Evolutionary conservation across 163 green algal genomes (phyloP).

Genomic region (Scenedesmus sp.): DNA sequence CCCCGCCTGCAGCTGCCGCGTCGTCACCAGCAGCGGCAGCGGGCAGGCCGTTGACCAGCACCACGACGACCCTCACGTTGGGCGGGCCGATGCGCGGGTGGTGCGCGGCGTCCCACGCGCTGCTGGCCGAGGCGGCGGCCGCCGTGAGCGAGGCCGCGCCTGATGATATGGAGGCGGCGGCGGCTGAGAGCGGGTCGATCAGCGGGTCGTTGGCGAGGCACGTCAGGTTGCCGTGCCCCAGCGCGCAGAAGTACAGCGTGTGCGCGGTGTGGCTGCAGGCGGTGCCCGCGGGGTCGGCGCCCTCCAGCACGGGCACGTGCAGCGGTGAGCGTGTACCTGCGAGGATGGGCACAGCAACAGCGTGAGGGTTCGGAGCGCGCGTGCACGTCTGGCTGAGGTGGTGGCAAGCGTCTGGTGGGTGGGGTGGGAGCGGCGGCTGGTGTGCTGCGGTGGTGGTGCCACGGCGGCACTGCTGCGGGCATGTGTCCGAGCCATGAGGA

Average conservation of each 20-base stretch:
- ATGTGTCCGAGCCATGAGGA: no score
- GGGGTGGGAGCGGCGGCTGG: no score
- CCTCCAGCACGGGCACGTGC: background rate
- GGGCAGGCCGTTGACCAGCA: slow-evolving; percentile 45
- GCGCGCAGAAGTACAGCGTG: slow-evolving; percentile 39
- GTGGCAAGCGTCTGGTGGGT: no score
- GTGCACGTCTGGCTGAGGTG: background rate
- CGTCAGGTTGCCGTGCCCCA: slow-evolving; percentile 40
- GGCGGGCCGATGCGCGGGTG: background rate
- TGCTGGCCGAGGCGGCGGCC: background rate
- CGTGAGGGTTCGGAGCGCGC: background rate
- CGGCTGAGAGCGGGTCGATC: background rate
- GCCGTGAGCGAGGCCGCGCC: background rate
- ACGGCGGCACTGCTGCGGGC: no score
- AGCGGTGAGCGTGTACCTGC: slow-evolving; percentile 49
- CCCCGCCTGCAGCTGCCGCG: background rate
- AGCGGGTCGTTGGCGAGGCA: slow-evolving; percentile 47
- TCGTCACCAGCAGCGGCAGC: slow-evolving; percentile 41
- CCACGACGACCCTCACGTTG: slow-evolving; percentile 30
- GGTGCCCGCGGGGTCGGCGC: background rate
- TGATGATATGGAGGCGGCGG: background rate
- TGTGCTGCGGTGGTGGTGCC: no score
- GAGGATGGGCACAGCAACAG: background rate
- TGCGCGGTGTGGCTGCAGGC: no score
- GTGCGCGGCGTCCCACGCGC: background rate